Conservation (phyloP, 2,329 filamentous ascomycete species). For the Emericellopsis cladophorae region DNA sequence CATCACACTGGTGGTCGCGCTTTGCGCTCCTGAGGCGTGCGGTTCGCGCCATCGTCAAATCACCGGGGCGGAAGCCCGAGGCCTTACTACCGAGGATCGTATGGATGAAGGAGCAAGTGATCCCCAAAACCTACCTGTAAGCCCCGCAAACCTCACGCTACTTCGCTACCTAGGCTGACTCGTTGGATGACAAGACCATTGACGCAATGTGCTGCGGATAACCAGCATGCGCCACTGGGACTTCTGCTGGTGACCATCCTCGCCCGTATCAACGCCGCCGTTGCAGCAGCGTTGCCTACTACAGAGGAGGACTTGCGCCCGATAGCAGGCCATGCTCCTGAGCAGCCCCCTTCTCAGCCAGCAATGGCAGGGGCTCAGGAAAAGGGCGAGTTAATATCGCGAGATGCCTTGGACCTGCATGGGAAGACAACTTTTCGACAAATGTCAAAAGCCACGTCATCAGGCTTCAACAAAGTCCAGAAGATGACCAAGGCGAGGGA, state of each 20-base stretch:
- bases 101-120: constrained; percentile 15
- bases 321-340: background rate
- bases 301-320: background rate
- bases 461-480: background rate
- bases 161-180: background rate
- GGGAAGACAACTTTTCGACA: constrained; percentile 1
- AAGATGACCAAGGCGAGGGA: background rate
- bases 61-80: constrained; percentile 11
- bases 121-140: constrained; percentile 23
- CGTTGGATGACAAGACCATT: constrained; percentile 36
- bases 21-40: constrained; percentile 61
- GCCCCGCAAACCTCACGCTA: constrained; percentile 3
- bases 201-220: constrained; percentile 57
- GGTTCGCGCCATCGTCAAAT: constrained; percentile 36
- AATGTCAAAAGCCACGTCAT: background rate
- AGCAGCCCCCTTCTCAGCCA: too few relatives aligned
- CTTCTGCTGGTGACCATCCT: constrained; percentile 54
- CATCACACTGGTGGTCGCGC: constrained; percentile 66
- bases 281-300: constrained; percentile 19
- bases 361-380: constrained; percentile 5
- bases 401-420: constrained; percentile 1
- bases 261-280: constrained; percentile 39
- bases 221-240: constrained; percentile 60
- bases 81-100: constrained; percentile 8
- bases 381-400: constrained; percentile 16